Evolutionary conservation across 2,329 filamentous ascomycete genomes (phyloP).

Genomic region (Samsoniella hepiali): DNA sequence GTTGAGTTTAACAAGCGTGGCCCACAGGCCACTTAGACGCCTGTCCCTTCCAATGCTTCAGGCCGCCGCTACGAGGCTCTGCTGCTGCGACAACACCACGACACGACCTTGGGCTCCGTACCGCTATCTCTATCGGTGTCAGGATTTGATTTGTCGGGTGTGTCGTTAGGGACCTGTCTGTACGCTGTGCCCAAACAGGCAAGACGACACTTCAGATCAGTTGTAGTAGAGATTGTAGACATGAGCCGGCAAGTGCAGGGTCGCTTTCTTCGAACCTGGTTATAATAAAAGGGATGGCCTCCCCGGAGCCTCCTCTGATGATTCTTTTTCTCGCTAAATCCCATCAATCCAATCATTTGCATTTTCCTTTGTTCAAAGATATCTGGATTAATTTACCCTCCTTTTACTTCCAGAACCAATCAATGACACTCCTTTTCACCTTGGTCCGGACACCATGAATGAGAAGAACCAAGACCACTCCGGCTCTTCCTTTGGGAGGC

Average conservation of each 20-base stretch:
- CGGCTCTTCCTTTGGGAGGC: slow-evolving; percentile 5
- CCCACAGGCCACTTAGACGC: slow-evolving; percentile 1
- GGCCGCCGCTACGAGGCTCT: slow-evolving; percentile 3
- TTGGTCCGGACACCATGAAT: slow-evolving; percentile 10
- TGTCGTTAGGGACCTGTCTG: neutral
- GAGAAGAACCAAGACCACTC: neutral
- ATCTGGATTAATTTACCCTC: neutral
- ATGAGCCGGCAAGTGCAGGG: neutral
- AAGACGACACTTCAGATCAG: slow-evolving; percentile 2
- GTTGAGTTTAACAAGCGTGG: slow-evolving; percentile 1
- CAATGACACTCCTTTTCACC: neutral
- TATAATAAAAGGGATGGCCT: slow-evolving; percentile 5
- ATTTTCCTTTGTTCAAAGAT: neutral
- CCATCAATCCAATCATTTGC: neutral
- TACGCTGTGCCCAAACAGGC: neutral
- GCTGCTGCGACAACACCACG: neutral
- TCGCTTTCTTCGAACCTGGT: neutral
- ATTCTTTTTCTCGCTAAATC: neutral
- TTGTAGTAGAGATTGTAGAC: neutral
- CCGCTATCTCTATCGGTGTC: slow-evolving; percentile 1
- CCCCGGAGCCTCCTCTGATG: neutral
- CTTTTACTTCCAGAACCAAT: neutral
- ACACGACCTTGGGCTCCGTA: neutral
- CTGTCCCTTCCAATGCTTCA: slow-evolving; percentile 1
- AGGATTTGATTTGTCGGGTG: slow-evolving; percentile 1